phyloP scores from a whole-genome alignment of 768 basidiomycete genomes.

The Antrodiella citrinella region DNA sequence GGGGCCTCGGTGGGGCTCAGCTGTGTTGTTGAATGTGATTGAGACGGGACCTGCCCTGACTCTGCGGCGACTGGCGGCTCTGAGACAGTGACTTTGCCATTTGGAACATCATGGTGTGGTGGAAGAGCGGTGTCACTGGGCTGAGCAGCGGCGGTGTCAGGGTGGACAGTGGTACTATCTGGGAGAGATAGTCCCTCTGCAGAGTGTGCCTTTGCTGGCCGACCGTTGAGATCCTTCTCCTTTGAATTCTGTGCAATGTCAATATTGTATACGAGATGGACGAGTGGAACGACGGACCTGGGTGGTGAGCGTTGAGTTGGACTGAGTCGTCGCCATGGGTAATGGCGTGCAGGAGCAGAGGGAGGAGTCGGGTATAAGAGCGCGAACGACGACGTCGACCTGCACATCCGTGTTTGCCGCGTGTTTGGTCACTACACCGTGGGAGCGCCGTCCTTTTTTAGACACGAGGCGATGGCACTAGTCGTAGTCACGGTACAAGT shows the following conservation, averaged over 20 bases:
- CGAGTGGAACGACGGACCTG: background rate
- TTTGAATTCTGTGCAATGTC: slow-evolving; percentile 9
- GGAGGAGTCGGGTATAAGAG: slow-evolving; percentile 18
- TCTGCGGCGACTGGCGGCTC: slow-evolving; percentile 10
- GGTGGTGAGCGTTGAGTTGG: background rate
- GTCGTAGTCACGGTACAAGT: too few species aligned
- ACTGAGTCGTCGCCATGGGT: slow-evolving; percentile 18
- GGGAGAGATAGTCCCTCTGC: slow-evolving; percentile 13
- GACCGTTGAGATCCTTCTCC: slow-evolving; percentile 19
- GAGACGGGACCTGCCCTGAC: slow-evolving; percentile 19
- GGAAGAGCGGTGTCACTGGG: background rate
- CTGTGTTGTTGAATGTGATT: slow-evolving; percentile 8
- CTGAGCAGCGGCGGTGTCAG: slow-evolving; percentile 1
- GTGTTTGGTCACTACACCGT: slow-evolving; percentile 13
- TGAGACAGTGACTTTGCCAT: slow-evolving; percentile 12
- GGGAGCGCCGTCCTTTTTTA: slow-evolving; percentile 9
- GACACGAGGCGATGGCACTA: too few species aligned
- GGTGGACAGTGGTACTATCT: slow-evolving; percentile 8
- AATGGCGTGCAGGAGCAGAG: slow-evolving; percentile 15
- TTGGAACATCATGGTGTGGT: slow-evolving; percentile 1
- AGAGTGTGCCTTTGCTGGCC: slow-evolving; percentile 17
- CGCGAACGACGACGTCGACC: slow-evolving; percentile 13
- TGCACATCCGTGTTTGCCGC: slow-evolving; percentile 19
- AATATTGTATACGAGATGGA: background rate
- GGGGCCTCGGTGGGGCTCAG: slow-evolving; percentile 7